Conservation (phyloP, 257 asterid species). For the Cynanchum wilfordii region DNA sequence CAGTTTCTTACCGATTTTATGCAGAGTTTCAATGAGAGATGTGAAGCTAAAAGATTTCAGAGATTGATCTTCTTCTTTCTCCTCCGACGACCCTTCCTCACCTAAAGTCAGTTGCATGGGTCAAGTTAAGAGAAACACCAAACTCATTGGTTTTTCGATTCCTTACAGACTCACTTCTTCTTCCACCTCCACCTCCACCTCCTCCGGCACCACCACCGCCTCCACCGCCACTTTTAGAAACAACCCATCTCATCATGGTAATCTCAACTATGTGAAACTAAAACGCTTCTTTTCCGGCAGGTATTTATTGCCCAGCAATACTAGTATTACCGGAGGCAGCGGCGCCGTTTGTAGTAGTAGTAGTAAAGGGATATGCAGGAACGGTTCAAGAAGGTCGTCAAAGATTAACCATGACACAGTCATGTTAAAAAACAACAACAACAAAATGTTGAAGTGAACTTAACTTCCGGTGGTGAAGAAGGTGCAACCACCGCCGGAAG, state of each 20-base stretch:
- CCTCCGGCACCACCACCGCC: conserved; percentile 14
- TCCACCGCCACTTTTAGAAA: not conserved
- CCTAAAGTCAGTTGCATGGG: conserved; percentile 90
- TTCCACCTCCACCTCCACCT: conserved; percentile 11
- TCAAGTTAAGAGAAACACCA: conserved; percentile 71
- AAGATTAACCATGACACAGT: conserved; percentile 18
- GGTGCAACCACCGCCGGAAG: conserved; percentile 37
- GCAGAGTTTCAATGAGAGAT: conserved; percentile 61
- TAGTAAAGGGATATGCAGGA: conserved; percentile 24
- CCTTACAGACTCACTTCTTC: conserved; percentile 15
- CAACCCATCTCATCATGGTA: conserved; percentile 19
- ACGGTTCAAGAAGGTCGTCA: conserved; percentile 19
- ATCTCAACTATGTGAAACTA: conserved; percentile 35
- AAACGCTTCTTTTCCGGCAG: conserved; percentile 40
- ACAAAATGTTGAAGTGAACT: conserved; percentile 25
- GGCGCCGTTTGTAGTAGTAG: conserved; percentile 13
- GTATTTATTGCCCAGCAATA: conserved; percentile 14
- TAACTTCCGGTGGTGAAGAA: conserved; percentile 66
- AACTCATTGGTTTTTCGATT: conserved; percentile 37
- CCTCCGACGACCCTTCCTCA: conserved; percentile 60
- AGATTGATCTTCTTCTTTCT: conserved; percentile 17
- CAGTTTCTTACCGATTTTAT: conserved; percentile 59
- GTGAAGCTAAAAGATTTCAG: conserved; percentile 26
- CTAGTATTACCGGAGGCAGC: conserved; percentile 14
- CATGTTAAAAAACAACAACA: not conserved